These are phyloP conservation scores for Poterioochromonas sp. DNA, from an alignment of 352 stramenopile species.

Conservation along the genomic window DNA sequence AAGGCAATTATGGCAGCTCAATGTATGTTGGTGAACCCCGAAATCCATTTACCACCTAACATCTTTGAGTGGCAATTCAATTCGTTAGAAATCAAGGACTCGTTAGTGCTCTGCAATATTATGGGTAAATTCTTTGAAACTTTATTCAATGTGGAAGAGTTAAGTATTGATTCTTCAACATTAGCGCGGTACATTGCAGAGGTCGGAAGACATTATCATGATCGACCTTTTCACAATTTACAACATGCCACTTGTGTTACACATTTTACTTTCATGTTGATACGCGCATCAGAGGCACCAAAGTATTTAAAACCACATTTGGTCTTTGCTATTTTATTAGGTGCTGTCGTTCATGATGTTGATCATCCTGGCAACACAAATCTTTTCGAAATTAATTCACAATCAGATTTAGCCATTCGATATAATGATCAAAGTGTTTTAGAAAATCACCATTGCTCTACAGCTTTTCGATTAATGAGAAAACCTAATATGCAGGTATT, in stretches of 20 bases:
- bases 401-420: slow-evolving; percentile 65
- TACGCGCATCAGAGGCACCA: slow-evolving; percentile 56
- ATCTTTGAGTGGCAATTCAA: slow-evolving; percentile 27
- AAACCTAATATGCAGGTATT: slow-evolving; percentile 74
- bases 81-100: background rate
- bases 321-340: slow-evolving; percentile 65
- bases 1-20: background rate
- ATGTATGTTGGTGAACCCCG: background rate
- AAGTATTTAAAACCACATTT: slow-evolving; percentile 65
- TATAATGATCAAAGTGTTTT: slow-evolving; percentile 75
- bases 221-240: slow-evolving; percentile 72
- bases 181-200: background rate
- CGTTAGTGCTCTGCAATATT: background rate
- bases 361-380: slow-evolving; percentile 78
- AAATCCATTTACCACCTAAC: background rate
- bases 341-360: slow-evolving; percentile 72
- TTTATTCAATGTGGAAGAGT: slow-evolving; percentile 11
- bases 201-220: slow-evolving; percentile 36
- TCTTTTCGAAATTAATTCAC: slow-evolving; percentile 65
- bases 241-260: slow-evolving; percentile 69
- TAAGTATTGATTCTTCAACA: slow-evolving; percentile 1
- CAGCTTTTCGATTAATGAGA: slow-evolving; percentile 66
- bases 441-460: slow-evolving; percentile 71
- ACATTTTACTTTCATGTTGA: slow-evolving; percentile 62
- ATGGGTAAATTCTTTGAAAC: slow-evolving; percentile 3